phyloP scores from a whole-genome alignment of 352 stramenopile species.

The Phytophthora palmivora region DNA sequence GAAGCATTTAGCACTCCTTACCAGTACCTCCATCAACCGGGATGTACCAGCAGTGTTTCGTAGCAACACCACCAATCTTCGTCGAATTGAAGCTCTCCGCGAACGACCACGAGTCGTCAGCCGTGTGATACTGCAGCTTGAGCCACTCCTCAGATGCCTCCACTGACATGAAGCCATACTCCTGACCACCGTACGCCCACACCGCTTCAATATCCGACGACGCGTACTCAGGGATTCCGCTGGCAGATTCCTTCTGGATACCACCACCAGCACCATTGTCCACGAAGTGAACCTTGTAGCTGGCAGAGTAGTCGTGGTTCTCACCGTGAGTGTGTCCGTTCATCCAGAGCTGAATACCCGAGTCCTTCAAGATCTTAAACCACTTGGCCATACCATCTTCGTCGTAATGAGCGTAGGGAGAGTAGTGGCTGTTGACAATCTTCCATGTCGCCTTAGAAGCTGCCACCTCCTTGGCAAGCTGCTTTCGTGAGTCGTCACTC shows the following conservation, averaged over 20 bases:
- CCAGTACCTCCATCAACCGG: conserved; percentile 47
- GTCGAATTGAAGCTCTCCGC: conserved; percentile 50
- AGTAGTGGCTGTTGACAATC: conserved; percentile 74
- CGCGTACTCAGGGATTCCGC: conserved; percentile 63
- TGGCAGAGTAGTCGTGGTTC: conserved; percentile 65
- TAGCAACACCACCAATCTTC: conserved; percentile 50
- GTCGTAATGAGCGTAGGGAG: conserved; percentile 55
- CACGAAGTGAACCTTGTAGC: conserved; percentile 69
- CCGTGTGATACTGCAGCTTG: conserved; percentile 71
- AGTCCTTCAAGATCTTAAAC: conserved; percentile 49
- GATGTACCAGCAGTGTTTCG: conserved; percentile 80
- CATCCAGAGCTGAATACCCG: conserved; percentile 50
- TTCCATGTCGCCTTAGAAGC: conserved; percentile 67
- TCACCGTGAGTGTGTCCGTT: conserved; percentile 72
- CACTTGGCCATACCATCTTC: conserved; percentile 43
- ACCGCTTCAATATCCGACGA: conserved; percentile 55
- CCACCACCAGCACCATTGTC: conserved; percentile 78
- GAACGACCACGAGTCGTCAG: conserved; percentile 64
- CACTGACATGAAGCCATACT: conserved; percentile 75
- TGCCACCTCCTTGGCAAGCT: conserved; percentile 46
- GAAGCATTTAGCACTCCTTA: conserved; percentile 35
- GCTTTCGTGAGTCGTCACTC: conserved; percentile 55
- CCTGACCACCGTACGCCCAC: conserved; percentile 66
- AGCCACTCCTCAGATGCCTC: conserved; percentile 64
- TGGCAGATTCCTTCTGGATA: conserved; percentile 77